Conservation (phyloP, 441 rosid species). For the Populus hybrid region DNA sequence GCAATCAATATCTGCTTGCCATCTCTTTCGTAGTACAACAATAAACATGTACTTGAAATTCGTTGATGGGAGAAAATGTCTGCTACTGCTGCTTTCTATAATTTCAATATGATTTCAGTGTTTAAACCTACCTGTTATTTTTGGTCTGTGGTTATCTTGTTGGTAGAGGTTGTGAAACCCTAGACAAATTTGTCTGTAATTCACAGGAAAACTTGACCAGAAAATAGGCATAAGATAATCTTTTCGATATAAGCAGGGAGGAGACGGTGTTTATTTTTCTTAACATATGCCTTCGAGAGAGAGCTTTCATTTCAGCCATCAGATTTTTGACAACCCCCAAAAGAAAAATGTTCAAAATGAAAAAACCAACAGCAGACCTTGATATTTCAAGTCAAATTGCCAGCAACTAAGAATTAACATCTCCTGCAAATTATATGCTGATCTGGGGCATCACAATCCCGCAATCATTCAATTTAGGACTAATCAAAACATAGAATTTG, state of each 20-base stretch:
- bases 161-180: not conserved
- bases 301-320: not conserved
- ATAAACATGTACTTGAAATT: not conserved
- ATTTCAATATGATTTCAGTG: not conserved
- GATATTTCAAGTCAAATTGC: not conserved
- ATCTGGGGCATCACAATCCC: too few species aligned
- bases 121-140: not conserved
- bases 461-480: not conserved
- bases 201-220: not conserved
- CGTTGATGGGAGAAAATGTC: not conserved
- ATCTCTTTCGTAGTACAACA: not conserved
- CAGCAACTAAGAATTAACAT: not conserved
- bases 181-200: not conserved
- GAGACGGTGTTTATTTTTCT: not conserved
- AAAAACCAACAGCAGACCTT: not conserved
- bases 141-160: not conserved
- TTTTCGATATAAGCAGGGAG: too few species aligned
- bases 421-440: not conserved
- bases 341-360: not conserved
- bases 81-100: not conserved
- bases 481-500: not conserved
- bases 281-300: too few species aligned
- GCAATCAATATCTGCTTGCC: not conserved
- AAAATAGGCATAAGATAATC: not conserved
- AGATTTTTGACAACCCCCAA: not conserved